Percentiles rank a stretch among this genome's conserved stretches.
These are phyloP conservation scores for Saccharomycopsis guyanensis DNA, from an alignment of 805 yeast genomes.

Conservation along the genomic window DNA sequence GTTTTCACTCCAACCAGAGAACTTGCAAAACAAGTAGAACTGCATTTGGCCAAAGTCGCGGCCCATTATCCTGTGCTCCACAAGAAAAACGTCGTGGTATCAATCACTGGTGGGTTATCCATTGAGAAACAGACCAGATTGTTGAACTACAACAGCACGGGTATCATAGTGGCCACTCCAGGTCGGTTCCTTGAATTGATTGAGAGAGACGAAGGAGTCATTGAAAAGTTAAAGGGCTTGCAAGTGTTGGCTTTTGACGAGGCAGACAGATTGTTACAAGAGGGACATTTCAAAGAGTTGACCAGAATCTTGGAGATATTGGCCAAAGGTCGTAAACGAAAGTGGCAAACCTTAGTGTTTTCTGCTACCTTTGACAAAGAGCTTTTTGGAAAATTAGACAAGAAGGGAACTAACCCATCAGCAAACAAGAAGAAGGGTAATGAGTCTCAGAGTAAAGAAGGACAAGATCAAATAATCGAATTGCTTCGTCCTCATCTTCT, in stretches of 20 bases:
- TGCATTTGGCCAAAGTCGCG: slow-evolving; percentile 55
- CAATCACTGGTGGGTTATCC: slow-evolving; percentile 91
- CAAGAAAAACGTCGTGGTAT: slow-evolving; percentile 47
- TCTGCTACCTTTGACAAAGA: slow-evolving; percentile 89
- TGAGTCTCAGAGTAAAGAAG: background rate
- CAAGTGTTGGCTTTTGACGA: slow-evolving; percentile 75
- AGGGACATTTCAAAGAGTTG: slow-evolving; percentile 92
- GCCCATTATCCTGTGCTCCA: slow-evolving; percentile 38
- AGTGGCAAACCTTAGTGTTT: slow-evolving; percentile 84
- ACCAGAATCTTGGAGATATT: slow-evolving; percentile 70
- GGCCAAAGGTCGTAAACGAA: slow-evolving; percentile 40
- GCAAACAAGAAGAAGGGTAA: slow-evolving; percentile 19
- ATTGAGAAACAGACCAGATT: slow-evolving; percentile 88
- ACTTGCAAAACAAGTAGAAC: slow-evolving; percentile 85
- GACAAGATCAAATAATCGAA: slow-evolving; percentile 43
- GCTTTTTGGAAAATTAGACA: slow-evolving; percentile 65
- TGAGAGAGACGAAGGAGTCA: slow-evolving; percentile 42
- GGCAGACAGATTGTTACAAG: slow-evolving; percentile 91
- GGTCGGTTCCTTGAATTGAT: slow-evolving; percentile 84
- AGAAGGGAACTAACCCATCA: slow-evolving; percentile 28
- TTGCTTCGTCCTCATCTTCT: slow-evolving; percentile 62
- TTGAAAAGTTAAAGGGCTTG: slow-evolving; percentile 35
- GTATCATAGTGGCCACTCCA: slow-evolving; percentile 87
- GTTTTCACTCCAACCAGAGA: slow-evolving; percentile 95
- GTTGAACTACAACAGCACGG: slow-evolving; percentile 59